phyloP scores from a whole-genome alignment of 805 yeast genomes.

The Yamadazyma scolyti region DNA sequence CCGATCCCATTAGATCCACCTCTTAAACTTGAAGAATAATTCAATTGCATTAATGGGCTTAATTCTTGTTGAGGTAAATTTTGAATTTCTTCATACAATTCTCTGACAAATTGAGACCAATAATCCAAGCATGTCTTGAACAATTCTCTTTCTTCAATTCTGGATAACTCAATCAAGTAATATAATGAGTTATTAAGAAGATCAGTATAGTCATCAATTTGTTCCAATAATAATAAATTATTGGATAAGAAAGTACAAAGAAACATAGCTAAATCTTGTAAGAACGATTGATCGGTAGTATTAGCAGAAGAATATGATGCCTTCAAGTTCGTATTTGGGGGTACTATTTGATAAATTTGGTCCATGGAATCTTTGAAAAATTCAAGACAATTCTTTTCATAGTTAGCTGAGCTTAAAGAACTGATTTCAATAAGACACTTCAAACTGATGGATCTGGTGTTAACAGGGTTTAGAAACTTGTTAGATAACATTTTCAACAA shows the following conservation, averaged over 20 bases:
- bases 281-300: conserved; percentile 84
- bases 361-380: conserved; percentile 75
- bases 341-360: conserved; percentile 64
- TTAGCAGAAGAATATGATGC: conserved; percentile 70
- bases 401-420: conserved; percentile 53
- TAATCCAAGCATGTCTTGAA: conserved; percentile 94
- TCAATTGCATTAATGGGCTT: conserved; percentile 73
- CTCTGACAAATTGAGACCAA: conserved; percentile 85
- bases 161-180: conserved; percentile 79
- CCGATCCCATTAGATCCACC: conserved; percentile 37
- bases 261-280: conserved; percentile 93
- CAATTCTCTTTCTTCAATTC: conserved; percentile 91
- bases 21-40: conserved; percentile 28
- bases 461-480: conserved; percentile 73
- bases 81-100: conserved; percentile 82
- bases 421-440: conserved; percentile 94
- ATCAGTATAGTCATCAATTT: conserved; percentile 41
- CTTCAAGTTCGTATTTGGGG: conserved; percentile 67
- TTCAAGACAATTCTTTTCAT: conserved; percentile 53
- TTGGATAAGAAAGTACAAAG: conserved; percentile 77
- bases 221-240: conserved; percentile 68
- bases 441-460: conserved; percentile 78
- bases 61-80: conserved; percentile 67
- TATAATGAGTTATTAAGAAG: conserved; percentile 69
- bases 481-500: conserved; percentile 66